Conservation (phyloP, 192 early-diverging fungal species). For the Coemansia aciculifera region DNA sequence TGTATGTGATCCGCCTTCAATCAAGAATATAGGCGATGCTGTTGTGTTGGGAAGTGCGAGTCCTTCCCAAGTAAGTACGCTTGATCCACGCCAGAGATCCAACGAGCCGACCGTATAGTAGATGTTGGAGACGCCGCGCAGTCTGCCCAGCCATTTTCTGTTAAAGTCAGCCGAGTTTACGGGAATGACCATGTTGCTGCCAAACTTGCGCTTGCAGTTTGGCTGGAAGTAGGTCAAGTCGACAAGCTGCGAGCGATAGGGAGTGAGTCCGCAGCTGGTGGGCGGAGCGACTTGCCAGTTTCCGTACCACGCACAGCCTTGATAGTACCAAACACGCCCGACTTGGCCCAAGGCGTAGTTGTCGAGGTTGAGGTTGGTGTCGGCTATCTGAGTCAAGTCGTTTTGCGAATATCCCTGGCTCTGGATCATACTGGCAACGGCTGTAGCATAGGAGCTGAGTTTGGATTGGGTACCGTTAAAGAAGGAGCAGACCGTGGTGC, state of each 20-base stretch:
- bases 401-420: conserved; percentile 11
- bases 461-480: conserved; percentile 24
- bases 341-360: conserved; percentile 41
- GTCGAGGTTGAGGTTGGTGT: conserved; percentile 29
- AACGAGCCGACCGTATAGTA: conserved; percentile 28
- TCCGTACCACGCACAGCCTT: conserved; percentile 64
- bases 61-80: conserved; percentile 20
- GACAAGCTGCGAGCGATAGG: conserved; percentile 35
- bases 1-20: conserved; percentile 23
- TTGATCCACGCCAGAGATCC: conserved; percentile 31
- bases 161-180: conserved; percentile 27
- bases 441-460: conserved; percentile 28
- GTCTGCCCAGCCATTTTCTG: conserved; percentile 27
- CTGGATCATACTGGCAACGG: conserved; percentile 15
- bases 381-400: conserved; percentile 21
- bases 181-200: conserved; percentile 19
- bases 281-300: conserved; percentile 57
- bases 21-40: conserved; percentile 24
- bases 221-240: conserved; percentile 36
- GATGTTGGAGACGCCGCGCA: conserved; percentile 28
- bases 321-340: conserved; percentile 57
- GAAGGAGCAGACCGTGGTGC: conserved; percentile 22
- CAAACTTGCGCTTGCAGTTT: conserved; percentile 47
- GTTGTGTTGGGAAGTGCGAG: conserved; percentile 23
- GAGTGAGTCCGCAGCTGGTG: conserved; percentile 20